Base-by-base conservation (phyloP, 768 basidiomycete species). In the Suillus plorans region DNA sequence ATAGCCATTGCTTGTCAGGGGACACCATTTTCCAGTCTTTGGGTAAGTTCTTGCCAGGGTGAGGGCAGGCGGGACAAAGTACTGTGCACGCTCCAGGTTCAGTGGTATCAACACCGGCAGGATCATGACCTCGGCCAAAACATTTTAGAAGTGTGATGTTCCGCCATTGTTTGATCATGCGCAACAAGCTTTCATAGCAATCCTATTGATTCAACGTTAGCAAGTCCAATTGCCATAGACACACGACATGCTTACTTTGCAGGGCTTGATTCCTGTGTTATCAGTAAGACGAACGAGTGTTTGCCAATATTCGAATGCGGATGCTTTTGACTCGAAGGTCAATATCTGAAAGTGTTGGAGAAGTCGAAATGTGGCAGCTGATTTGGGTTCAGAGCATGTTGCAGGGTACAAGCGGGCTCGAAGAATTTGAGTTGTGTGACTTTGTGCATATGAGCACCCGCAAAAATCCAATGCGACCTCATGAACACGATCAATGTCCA, bases 321-420 rank as follows among this genome's bases (percentile, higher is more conserved):
- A 47, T 1, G 9, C 45, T 22, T 49, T 49, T 0, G 22, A 49
- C 22, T 49, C 13, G 22, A 49, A 49, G 1, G 22, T 49, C 1
- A 49, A 5, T 4, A 49, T 49, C 2, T 49, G 47, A 12, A 49
- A 49, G 6, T 49, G 47, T 2, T 49, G 12, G 0, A 49, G 13
- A 10, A 49, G 12, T 2, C 13, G 47, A 5, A 49, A 49, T 1
- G 22, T 49, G 0, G 47, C 47, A 6, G 47, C 47, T 6, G 76
- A 77, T 20, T 68, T 61, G 7, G 80, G 79, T 4, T 69, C 37
- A 0, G 60, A 34, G 2, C 66, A 56, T 2, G 76, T 81, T 0
- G 79, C 77, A 1, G 79, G 80, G 62, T 72, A 79, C 59, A 69
- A 71, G 1, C 44, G 10, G 25, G n/a, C 22, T 9, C 39, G 69